A percentile compares a stretch with the other conserved stretches of the same genome.
Evolutionary conservation across 208 protist species (phyloP).

Genomic region (Borovskyia barvae): DNA sequence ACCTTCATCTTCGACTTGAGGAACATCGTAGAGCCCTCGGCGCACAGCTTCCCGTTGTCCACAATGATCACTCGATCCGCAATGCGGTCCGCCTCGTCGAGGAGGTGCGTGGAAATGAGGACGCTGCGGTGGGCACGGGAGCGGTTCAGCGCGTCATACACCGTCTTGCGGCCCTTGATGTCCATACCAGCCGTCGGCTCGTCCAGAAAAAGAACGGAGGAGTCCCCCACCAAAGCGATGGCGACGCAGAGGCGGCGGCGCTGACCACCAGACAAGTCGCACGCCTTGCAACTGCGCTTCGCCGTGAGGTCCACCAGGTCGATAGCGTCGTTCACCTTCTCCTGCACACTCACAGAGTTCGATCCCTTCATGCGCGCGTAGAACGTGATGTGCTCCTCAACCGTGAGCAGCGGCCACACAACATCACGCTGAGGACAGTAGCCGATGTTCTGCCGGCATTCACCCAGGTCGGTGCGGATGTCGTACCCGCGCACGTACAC

Average conservation of each 20-base stretch:
- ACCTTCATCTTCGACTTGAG: constrained; percentile 77
- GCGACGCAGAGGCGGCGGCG: constrained; percentile 79
- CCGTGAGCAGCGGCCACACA: constrained; percentile 89
- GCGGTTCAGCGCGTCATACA: constrained; percentile 72
- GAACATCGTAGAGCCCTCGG: constrained; percentile 66
- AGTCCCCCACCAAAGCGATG: constrained; percentile 82
- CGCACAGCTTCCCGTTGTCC: constrained; percentile 60
- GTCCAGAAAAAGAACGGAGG: constrained; percentile 80
- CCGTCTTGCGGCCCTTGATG: constrained; percentile 51
- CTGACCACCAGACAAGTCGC: constrained; percentile 74
- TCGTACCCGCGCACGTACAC: constrained; percentile 64
- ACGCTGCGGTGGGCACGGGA: constrained; percentile 50
- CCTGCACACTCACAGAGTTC: constrained; percentile 35
- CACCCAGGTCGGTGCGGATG: constrained; percentile 42
- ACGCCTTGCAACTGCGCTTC: constrained; percentile 48
- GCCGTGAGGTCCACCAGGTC: constrained; percentile 54
- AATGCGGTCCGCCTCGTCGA: constrained; percentile 97
- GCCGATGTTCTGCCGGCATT: constrained; percentile 83
- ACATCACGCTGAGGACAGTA: constrained; percentile 95
- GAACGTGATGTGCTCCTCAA: constrained; percentile 91
- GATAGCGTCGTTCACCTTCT: constrained; percentile 47
- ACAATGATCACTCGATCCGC: constrained; percentile 94
- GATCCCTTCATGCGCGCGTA: constrained; percentile 90
- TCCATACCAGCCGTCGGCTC: constrained; percentile 94
- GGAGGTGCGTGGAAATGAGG: constrained; percentile 87